Evolutionary conservation across 352 stramenopile species (phyloP).

Genomic region (Poterioochromonas sp.): DNA sequence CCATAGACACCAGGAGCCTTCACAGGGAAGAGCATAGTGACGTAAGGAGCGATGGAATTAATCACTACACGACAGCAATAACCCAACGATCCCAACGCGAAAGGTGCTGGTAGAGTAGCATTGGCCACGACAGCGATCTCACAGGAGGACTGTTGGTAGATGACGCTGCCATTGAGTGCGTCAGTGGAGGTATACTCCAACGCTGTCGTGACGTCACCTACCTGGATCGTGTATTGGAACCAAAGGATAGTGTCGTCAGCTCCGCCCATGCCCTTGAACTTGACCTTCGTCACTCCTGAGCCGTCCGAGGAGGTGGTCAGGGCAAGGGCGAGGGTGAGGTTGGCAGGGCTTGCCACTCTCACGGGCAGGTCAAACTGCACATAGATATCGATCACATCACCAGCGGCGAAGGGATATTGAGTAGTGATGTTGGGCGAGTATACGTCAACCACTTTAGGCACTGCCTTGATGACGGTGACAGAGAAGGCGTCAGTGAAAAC

Average conservation of each 20-base stretch:
- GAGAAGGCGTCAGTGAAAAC: background rate
- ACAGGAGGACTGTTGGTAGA: background rate
- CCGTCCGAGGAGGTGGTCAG: background rate
- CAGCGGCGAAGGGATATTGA: background rate
- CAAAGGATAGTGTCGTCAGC: background rate
- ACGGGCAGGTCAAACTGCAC: background rate
- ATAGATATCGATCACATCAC: slow-evolving; percentile 22
- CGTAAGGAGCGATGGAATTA: slow-evolving; percentile 12
- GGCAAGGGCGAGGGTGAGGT: background rate
- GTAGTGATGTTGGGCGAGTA: slow-evolving; percentile 4
- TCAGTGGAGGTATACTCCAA: background rate
- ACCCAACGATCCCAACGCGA: background rate
- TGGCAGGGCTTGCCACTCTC: background rate
- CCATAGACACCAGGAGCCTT: slow-evolving; percentile 22
- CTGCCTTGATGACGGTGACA: background rate
- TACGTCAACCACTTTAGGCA: background rate
- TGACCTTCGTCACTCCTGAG: background rate
- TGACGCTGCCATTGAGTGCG: background rate
- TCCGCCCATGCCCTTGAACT: background rate
- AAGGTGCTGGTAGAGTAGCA: background rate
- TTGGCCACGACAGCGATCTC: background rate
- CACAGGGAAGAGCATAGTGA: background rate
- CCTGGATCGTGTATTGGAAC: background rate
- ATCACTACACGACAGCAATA: background rate
- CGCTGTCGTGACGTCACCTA: background rate